Base-by-base conservation (phyloP, 1,284 basidiomycete species). In the Rhodotorula sp. region DNA sequence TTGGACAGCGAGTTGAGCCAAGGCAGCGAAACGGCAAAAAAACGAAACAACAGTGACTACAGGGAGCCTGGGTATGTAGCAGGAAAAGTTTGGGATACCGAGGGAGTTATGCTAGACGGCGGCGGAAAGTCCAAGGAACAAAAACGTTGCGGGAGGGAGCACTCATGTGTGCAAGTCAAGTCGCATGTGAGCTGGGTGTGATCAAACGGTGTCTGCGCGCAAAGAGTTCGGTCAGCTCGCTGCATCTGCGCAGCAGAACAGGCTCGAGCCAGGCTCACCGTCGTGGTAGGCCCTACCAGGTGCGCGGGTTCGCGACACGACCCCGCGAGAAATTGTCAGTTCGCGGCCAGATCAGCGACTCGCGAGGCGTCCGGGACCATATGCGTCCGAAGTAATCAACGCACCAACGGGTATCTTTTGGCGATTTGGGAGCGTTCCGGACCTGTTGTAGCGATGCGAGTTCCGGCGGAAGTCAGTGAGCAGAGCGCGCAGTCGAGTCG, bases 361-460 rank as follows among this genome's bases (percentile, higher is more conserved):
- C 16, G 12, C 16, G 15, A 18, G 26, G 31, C 34, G 48, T 10
- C 39, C 10, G 39, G 16, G 14, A 39, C 15, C 23, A 5, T 23
- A 12, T 18, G 14, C 10, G 2, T 26, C 20, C 26, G 7, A 21
- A 39, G 14, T 7, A n/a, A 39, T 21, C 6, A 10, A 39, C 72
- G 56, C 26, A 69, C 72, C 62, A 72, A 26, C 70, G 54, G 1
- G 70, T 69, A 15, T 75, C 73, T 62, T 75, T 75, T 0, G 74
- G 74, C 34, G 52, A 63, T 46, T 69, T 75, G 10, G 74, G 74
- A 23, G 74, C 74, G 58, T 59, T 70, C 12, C 68, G 59, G 46
- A 72, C 52, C 70, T 75, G 68, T 3, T 8, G 23, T n/a, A 12
- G 34, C 20, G 21, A 20, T 3, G n/a, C 5, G 21, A 5, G 51